phyloP scores from a whole-genome alignment of 164 flowering plant species.

The Chimonanthus praecox region DNA sequence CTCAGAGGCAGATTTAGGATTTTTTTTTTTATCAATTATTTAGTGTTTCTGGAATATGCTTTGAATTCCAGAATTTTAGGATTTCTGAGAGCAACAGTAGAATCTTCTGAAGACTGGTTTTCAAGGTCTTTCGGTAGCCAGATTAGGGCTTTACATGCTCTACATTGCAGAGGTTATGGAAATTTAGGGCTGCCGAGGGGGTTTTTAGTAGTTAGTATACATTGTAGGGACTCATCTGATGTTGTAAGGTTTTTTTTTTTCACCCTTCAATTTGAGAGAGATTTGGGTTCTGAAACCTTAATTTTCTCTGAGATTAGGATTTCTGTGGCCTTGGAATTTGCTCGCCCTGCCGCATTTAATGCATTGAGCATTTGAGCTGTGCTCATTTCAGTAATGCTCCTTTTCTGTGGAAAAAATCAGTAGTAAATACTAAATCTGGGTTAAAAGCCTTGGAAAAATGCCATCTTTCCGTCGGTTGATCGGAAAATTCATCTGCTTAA shows the following conservation, averaged over 20 bases:
- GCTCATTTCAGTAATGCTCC: not conserved
- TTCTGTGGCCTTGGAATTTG: not conserved
- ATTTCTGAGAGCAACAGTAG: not conserved
- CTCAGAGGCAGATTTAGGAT: not conserved
- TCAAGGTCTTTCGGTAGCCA: not conserved
- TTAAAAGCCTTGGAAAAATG: not conserved
- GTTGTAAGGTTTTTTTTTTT: not conserved
- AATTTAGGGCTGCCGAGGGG: not conserved
- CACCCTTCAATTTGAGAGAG: not conserved
- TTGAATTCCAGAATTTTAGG: not conserved
- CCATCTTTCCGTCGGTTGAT: not conserved
- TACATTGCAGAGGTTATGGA: not conserved
- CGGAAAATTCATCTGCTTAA: not conserved
- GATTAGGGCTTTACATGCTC: not conserved
- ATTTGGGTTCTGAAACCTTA: not conserved
- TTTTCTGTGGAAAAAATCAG: not conserved
- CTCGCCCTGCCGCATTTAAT: not conserved
- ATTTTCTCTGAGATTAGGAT: not conserved
- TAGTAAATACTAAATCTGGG: not conserved
- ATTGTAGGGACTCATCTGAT: not conserved
- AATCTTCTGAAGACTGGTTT: not conserved
- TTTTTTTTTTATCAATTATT: not conserved
- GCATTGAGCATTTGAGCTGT: not conserved
- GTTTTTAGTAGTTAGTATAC: not conserved
- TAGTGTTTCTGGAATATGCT: not conserved